Evolutionary conservation across 2,329 filamentous ascomycete genomes (phyloP), one percentile per base, ranked within the genome.

Genomic region (Hawksworthiomyces lignivorus): DNA sequence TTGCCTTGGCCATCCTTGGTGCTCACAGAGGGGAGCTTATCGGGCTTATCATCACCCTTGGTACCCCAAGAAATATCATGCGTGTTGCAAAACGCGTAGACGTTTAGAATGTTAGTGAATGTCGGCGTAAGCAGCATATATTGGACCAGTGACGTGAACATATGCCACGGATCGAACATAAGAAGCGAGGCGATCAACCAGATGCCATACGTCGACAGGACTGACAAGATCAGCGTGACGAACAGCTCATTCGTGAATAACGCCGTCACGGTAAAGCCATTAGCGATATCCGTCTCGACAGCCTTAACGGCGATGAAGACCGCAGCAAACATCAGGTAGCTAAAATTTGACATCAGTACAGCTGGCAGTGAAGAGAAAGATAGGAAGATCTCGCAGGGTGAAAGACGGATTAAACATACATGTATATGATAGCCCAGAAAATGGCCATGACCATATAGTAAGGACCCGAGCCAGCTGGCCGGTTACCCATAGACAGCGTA

Each of bases 101-200:
- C 92, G 70, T 97, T 98, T 55, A 98, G 80, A 45, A 97, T 89
- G 64, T 97, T 98, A 69, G 94, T 94, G 67, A 95, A 98, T 1
- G 89, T 95, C 0, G 92, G 92, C 1, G 89, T 95, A 44, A 98
- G 75, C 31, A 97, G 77, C 54, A 97, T 80, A 62, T 98, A 98
- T 75, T 97, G 92, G 36, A 88, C 62, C 63, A 97, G 87, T 44
- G 84, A 82, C n/a, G 92, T 97, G 62, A 95, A 75, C 88, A 98
- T 97, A 67, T 98, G 92, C 90, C 92, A 98, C 4, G 92, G 92
- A 61, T 98, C 92, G 62, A 97, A 80, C 80, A 97, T 97, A 52
- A 98, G 71, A 51, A 98, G 72, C 8, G 88, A 95, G 1, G 87
- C 84, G 38, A 98, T 66, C 46, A 97, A 75, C 84, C 89, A 98